phyloP scores from a whole-genome alignment of 2,329 filamentous ascomycete species.

The Rhinocladiella mackenziei region DNA sequence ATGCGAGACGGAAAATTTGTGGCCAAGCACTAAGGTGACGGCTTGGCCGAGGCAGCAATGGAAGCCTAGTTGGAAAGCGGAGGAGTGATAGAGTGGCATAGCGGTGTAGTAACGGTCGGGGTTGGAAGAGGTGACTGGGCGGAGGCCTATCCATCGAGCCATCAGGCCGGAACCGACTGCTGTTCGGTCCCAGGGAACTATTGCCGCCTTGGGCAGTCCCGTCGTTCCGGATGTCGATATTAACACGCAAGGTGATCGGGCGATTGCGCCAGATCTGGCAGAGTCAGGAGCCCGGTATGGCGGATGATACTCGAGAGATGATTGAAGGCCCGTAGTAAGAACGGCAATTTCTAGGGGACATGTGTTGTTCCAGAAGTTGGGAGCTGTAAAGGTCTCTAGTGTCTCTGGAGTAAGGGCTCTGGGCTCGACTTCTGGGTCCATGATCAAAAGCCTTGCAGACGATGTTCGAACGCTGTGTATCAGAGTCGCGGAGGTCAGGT shows the following conservation, averaged over 20 bases:
- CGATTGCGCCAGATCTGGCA: conserved; percentile 49
- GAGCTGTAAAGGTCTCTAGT: conserved; percentile 38
- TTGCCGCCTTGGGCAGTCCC: conserved; percentile 78
- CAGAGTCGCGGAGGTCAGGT: conserved; percentile 66
- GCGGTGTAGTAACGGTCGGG: conserved; percentile 73
- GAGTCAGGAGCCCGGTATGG: conserved; percentile 58
- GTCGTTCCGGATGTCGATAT: conserved; percentile 98
- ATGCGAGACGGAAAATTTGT: conserved; percentile 65
- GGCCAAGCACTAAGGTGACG: conserved; percentile 66
- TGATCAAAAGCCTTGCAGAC: conserved; percentile 62
- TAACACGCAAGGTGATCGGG: conserved; percentile 62
- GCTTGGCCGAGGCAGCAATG: conserved; percentile 57
- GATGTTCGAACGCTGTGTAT: conserved; percentile 70
- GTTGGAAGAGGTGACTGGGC: conserved; percentile 34
- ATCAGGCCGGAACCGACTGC: conserved; percentile 50
- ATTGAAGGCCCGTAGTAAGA: conserved; percentile 57
- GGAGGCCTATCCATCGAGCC: conserved; percentile 54
- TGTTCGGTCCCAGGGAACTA: conserved; percentile 26
- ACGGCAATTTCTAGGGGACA: conserved; percentile 56
- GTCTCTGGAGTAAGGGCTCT: conserved; percentile 47
- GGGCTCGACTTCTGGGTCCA: conserved; percentile 62
- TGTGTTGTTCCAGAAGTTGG: conserved; percentile 38
- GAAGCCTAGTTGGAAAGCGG: conserved; percentile 68
- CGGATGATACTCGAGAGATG: conserved; percentile 33
- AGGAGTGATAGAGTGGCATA: conserved; percentile 87